Conservation (phyloP, 768 basidiomycete genomes). For the Boletus coccyginus region DNA sequence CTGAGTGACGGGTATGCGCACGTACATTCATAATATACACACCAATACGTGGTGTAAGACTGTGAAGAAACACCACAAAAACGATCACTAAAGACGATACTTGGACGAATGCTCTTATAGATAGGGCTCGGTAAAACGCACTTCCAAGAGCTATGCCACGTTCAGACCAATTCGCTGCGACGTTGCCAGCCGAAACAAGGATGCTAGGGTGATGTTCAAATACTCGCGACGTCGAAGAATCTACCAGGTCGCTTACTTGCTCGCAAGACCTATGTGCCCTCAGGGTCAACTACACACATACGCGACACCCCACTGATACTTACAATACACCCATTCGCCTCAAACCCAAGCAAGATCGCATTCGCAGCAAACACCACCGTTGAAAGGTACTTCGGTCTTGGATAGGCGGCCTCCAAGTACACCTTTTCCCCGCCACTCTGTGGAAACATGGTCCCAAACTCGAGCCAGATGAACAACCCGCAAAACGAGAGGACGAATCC, state of each 20-base stretch:
- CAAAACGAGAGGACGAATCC: conserved; percentile 58
- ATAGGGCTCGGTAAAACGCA: conserved; percentile 13
- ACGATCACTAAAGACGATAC: conserved; percentile 38
- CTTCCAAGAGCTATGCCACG: conserved; percentile 61
- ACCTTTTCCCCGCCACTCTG: conserved; percentile 63
- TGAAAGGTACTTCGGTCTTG: conserved; percentile 43
- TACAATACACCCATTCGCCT: conserved; percentile 46
- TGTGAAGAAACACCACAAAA: conserved; percentile 51
- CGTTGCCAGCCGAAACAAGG: conserved; percentile 43
- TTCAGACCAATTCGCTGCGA: conserved; percentile 45
- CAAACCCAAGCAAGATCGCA: conserved; percentile 45
- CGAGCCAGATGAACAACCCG: conserved; percentile 60
- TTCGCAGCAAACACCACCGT: conserved; percentile 49
- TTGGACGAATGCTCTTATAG: background rate
- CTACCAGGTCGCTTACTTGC: conserved; percentile 23
- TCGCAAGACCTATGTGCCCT: conserved; percentile 25
- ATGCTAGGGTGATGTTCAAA: conserved; percentile 35
- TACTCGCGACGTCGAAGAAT: background rate
- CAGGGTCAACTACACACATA: background rate
- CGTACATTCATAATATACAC: conserved; percentile 53
- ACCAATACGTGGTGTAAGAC: conserved; percentile 47
- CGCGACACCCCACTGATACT: conserved; percentile 12
- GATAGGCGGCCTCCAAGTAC: conserved; percentile 56
- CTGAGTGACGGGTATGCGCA: conserved; percentile 18
- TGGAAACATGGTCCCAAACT: conserved; percentile 61